Evolutionary conservation across 495 filamentous ascomycete species (phyloP), one percentile per base, ranked within the genome.

Genomic region (Tuber aestivum): DNA sequence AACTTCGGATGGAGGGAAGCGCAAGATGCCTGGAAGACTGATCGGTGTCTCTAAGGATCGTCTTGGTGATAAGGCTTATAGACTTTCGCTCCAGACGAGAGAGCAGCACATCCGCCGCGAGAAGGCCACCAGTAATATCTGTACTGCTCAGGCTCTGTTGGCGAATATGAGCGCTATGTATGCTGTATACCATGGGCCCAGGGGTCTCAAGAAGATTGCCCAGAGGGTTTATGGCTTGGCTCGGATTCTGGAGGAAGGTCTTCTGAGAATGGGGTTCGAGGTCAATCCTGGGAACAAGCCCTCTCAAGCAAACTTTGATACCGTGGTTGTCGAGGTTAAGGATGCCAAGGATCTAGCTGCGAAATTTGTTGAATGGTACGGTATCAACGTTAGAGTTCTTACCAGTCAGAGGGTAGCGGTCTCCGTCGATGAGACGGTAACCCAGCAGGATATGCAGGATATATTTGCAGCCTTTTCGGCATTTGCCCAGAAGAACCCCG

Each of bases 101-200:
- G 95, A 99, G 85, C 95, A 99, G 84, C 95, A 99, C 83, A 99
- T 99, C 84, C 88, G 95, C 79, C 89, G 95, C 81, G 95, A 99
- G 84, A 99, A 99, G 88, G 95, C 95, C 2, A 99, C 95, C 9
- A 97, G 94, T 87, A 99, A 99, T 84, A 97, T 99, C 75, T 99
- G 95, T 85, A 99, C 95, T 35, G 95, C 95, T 10, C 95, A 99
- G 83, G 95, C 95, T 14, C 84, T 99, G 27, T 87, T 98, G 44
- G 95, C 95, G 32, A 99, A 99, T 84, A 97, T 98, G 93, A 96
- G 90, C 80, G 93, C 95, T 71, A 92, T 99, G 85, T 99, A 97
- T 84, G 95, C 94, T n/a, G 89, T 98, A 50, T 99, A 98, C 83
- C 95, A 99, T 83, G 95, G 95, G 3, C 95, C 95, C 3, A 80